Percentiles rank a stretch among this genome's conserved stretches.
Conservation (phyloP, 1,284 basidiomycete species). For the Naganishia albida region DNA sequence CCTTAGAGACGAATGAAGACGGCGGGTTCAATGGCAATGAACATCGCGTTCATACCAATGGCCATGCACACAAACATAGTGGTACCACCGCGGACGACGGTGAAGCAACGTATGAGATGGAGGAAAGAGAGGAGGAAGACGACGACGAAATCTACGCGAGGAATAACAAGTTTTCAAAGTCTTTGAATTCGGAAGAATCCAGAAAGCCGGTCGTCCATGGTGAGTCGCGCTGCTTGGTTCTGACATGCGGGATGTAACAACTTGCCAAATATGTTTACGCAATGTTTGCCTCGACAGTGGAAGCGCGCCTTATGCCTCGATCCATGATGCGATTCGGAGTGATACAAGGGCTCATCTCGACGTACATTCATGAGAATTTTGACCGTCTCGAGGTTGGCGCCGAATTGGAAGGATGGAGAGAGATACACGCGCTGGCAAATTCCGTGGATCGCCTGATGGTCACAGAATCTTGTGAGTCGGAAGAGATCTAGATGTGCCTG, state of each 20-base stretch:
- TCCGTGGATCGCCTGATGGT: slow-evolving; percentile 78
- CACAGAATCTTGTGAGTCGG: slow-evolving; percentile 61
- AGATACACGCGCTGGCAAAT: slow-evolving; percentile 66
- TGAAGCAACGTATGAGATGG: slow-evolving; percentile 4
- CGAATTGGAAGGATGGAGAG: slow-evolving; percentile 50
- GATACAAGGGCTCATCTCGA: slow-evolving; percentile 64
- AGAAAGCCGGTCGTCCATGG: slow-evolving; percentile 31
- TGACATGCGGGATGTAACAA: background rate
- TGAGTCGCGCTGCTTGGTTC: slow-evolving; percentile 8
- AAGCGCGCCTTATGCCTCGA: slow-evolving; percentile 69
- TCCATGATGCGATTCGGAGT: slow-evolving; percentile 71
- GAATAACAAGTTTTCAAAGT: slow-evolving; percentile 21
- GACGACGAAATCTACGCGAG: slow-evolving; percentile 16
- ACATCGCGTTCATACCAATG: background rate
- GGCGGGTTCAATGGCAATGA: background rate
- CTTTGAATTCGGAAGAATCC: slow-evolving; percentile 7
- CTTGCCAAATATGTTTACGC: background rate
- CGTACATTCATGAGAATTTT: slow-evolving; percentile 64
- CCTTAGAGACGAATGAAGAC: slow-evolving; percentile 10
- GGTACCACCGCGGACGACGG: background rate
- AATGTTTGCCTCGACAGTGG: slow-evolving; percentile 61
- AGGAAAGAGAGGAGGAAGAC: slow-evolving; percentile 16
- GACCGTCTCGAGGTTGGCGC: slow-evolving; percentile 52
- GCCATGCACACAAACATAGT: background rate
- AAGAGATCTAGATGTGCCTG: background rate